A percentile compares a stretch with the other conserved stretches of the same genome.
These are phyloP conservation scores for Phaeosphaeriaceae sp. DNA, from an alignment of 2,329 filamentous ascomycete genomes.

Conservation along the genomic window DNA sequence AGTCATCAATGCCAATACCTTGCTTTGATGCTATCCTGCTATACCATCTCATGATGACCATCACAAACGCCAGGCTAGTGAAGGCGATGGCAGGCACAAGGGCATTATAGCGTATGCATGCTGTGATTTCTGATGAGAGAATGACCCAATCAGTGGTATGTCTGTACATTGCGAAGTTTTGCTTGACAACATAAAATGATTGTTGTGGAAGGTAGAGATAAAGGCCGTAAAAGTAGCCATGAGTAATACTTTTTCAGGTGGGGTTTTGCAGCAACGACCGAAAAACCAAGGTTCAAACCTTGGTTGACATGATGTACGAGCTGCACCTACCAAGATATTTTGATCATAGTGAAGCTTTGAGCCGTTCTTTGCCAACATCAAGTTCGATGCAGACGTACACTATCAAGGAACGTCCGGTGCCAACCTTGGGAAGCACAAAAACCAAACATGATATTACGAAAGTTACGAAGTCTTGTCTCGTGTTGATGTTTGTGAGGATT, in stretches of 20 bases:
- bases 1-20: slow-evolving; percentile 32
- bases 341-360: not conserved
- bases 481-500: too few species aligned
- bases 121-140: slow-evolving; percentile 26
- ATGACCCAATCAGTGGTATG: slow-evolving; percentile 33
- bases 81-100: slow-evolving; percentile 34
- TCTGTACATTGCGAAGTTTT: slow-evolving; percentile 14
- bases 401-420: too few species aligned
- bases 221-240: not conserved
- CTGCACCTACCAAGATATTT: not conserved
- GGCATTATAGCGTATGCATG: slow-evolving; percentile 29
- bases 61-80: slow-evolving; percentile 29
- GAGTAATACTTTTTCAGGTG: not conserved
- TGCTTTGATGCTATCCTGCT: slow-evolving; percentile 25
- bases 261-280: too few species aligned
- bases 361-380: too few species aligned
- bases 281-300: not conserved
- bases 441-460: too few species aligned
- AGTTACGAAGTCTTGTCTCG: too few species aligned
- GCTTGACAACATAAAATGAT: not conserved
- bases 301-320: slow-evolving; percentile 8
- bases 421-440: too few species aligned
- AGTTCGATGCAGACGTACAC: too few species aligned
- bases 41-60: slow-evolving; percentile 36
- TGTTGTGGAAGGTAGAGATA: not conserved